phyloP scores from a whole-genome alignment of 257 asterid species.

The Solanum sejunctum region DNA sequence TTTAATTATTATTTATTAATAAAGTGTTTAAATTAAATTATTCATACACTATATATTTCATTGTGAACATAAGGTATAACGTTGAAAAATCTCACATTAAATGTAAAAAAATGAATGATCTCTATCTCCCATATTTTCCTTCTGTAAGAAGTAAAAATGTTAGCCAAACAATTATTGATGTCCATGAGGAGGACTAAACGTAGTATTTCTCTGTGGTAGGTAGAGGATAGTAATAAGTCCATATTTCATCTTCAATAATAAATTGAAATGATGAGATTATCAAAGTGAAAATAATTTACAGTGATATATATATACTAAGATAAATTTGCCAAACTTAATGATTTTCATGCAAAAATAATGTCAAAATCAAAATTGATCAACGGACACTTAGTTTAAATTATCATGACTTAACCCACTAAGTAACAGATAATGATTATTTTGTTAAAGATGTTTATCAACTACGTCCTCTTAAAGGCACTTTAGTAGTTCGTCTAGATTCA shows the following conservation, averaged over 20 bases:
- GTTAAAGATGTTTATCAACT: too few relatives aligned
- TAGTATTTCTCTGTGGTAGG: neutral
- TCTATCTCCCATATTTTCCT: neutral
- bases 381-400: neutral
- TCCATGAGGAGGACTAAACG: neutral
- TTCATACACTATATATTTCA: too few relatives aligned
- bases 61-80: too few relatives aligned
- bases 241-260: neutral
- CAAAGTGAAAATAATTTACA: neutral
- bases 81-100: too few relatives aligned
- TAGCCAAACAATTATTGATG: neutral
- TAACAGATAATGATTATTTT: neutral
- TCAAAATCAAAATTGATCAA: neutral
- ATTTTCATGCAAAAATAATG: neutral
- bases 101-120: too few relatives aligned
- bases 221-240: neutral
- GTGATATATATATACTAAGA: neutral
- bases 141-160: neutral
- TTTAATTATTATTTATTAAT: too few relatives aligned
- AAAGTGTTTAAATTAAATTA: too few relatives aligned
- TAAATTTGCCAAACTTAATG: neutral
- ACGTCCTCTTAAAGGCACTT: too few relatives aligned
- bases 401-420: neutral
- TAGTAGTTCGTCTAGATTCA: too few relatives aligned
- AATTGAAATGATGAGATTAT: neutral